Base-by-base conservation (phyloP, 129 eudicot genomes). In the Ambrosia artemisiifolia region DNA sequence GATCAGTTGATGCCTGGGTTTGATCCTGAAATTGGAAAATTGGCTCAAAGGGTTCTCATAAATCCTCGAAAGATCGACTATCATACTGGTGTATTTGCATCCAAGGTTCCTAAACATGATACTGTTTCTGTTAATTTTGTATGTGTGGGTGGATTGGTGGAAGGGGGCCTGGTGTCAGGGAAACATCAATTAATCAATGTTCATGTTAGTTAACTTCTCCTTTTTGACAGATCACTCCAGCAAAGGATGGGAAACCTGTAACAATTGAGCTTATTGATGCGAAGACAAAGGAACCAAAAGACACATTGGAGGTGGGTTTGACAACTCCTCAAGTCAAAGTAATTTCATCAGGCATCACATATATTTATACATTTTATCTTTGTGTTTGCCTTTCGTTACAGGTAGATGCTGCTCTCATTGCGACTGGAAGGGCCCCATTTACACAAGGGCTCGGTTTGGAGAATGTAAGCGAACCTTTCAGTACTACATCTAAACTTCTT, bases 1-100 rank as follows among this genome's bases (percentile, higher is more conserved):
- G 99, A 95, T 86, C 97, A 90, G 82, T 84, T 95, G 59, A 90
- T 95, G 99, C 99, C 97, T 40, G 99, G 99, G 46, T 95, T 95
- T 38, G 99, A 95, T 73, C 99, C 99, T 48, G 99, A 95, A 85
- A 95, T 95, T 71, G 92, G 97, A 48, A 95, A 95, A 72, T 76
- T 95, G 85, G 99, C 99, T 57, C 99, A 95, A 74, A 73, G 99
- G 75, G 96, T 95, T 81, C 94, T 95, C 47, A 90, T 95, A 69
- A 95, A 90, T 86, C 97, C 99, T 49, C 83, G 97, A 71, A 95
- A 95, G 82, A 90, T 95, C 59, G 99, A 95, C 71, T 95, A 83
- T 71, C 87, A 95, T 70, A 95, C 97, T 72, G 99, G 99, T 76
- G 99, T 95, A 76, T 95, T 95, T 83, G 97, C 97, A 46, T 90